These are phyloP conservation scores for Boletus sp. DNA, from an alignment of 1,284 basidiomycete genomes.

Conservation along the genomic window DNA sequence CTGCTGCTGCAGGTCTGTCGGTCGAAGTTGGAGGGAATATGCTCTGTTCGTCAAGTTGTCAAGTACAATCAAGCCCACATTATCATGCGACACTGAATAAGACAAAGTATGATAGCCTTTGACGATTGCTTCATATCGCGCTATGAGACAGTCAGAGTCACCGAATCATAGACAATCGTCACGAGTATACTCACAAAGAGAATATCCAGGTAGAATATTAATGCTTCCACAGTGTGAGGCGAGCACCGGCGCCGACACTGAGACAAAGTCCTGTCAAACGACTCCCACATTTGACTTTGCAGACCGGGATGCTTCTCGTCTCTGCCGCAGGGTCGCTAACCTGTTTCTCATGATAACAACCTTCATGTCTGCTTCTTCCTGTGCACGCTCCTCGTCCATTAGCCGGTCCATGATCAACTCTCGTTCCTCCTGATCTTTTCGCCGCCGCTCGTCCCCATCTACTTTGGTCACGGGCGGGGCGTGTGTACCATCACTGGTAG, in stretches of 20 bases:
- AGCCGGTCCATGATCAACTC: constrained; percentile 80
- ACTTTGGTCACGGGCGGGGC: constrained; percentile 32
- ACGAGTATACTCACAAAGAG: neutral
- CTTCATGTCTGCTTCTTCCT: constrained; percentile 79
- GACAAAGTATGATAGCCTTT: neutral
- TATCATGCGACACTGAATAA: neutral
- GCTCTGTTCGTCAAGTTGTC: neutral
- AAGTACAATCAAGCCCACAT: neutral
- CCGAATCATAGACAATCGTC: neutral
- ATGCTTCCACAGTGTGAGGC: neutral
- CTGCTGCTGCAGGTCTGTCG: neutral
- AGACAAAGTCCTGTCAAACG: constrained; percentile 9
- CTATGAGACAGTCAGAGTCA: neutral
- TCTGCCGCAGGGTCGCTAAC: constrained; percentile 58
- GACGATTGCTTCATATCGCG: neutral
- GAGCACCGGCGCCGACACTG: neutral
- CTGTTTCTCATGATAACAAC: constrained; percentile 61
- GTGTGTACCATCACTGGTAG: constrained; percentile 31
- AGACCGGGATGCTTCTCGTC: constrained; percentile 42
- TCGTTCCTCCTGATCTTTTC: constrained; percentile 64
- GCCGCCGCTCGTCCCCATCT: constrained; percentile 42
- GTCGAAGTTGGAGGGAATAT: neutral
- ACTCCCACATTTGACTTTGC: constrained; percentile 25
- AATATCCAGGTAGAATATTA: neutral
- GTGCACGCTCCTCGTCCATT: constrained; percentile 73